Evolutionary conservation across 805 yeast species (phyloP), one percentile per base, ranked within the genome.

Genomic region (Blastobotrys muscicola): DNA sequence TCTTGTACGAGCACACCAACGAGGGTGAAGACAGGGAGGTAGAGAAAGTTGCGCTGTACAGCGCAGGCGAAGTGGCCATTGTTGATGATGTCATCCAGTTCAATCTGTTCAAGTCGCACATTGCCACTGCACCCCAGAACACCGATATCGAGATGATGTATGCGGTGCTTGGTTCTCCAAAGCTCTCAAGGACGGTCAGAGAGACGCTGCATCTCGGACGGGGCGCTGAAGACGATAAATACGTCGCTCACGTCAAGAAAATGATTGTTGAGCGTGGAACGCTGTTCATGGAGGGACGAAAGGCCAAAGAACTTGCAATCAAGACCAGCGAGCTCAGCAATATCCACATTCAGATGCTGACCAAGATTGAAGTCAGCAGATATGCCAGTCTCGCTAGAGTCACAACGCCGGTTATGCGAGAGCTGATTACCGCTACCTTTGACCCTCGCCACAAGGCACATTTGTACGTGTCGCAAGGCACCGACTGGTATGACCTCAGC

Each of bases 401-500:
- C 9, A 30, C 29, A 35, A 51, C 57, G 2, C 54, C 59, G 1
- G 42, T 54, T 8, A 41, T 56, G 12, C 33, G 26, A 3, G 43
- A 45, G 4, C n/a, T 16, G 1, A 45, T 51, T 4, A 47, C 55
- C 3, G 60, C 62, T 7, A 47, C 34, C 14, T 45, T 53, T 44
- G 48, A 44, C 26, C 45, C 50, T 3, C 15, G 23, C 4, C 34
- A 39, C 32, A 29, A 20, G 3, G 29, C 13, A 14, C 12, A 26
- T 13, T 13, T 43, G 39, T 36, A 42, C 13, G 41, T 34, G 13
- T 50, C 46, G 3, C 55, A 54, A 2, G 39, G 41, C 13, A 50
- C 57, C 34, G 65, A 64, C 32, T 66, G 68, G 67, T 64, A 59
- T 40, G 65, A 64, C 44, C 56, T 66, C 1, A 58, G 65, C 7